Conservation (phyloP, 805 yeast species). For the Kluyveromyces starmeri region DNA sequence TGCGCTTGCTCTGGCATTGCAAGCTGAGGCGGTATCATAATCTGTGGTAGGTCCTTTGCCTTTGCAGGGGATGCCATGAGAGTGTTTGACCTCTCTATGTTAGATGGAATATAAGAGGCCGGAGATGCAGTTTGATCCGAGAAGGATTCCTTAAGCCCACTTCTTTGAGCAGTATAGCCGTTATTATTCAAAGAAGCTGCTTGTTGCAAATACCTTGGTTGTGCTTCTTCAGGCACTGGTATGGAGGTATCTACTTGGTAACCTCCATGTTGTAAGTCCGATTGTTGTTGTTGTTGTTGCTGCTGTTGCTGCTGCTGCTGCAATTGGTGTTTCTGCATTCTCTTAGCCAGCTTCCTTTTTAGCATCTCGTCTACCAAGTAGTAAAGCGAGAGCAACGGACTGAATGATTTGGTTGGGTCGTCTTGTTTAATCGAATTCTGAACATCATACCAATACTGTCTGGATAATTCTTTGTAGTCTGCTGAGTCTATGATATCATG, state of each 20-base stretch:
- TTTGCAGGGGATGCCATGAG: constrained; percentile 26
- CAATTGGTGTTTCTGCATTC: constrained; percentile 23
- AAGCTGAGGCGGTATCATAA: constrained; percentile 32
- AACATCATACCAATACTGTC: constrained; percentile 21
- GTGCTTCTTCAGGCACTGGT: background rate
- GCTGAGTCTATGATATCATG: constrained; percentile 50
- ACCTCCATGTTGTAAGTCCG: background rate
- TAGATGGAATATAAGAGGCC: constrained; percentile 1
- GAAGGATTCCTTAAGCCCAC: background rate
- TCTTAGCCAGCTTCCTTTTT: constrained; percentile 52
- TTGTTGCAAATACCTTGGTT: background rate
- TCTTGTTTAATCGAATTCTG: constrained; percentile 18
- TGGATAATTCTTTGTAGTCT: constrained; percentile 38
- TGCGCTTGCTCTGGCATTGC: constrained; percentile 42
- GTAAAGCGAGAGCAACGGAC: constrained; percentile 83
- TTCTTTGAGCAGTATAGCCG: background rate
- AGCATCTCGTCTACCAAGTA: constrained; percentile 78
- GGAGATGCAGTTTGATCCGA: constrained; percentile 1
- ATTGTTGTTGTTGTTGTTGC: background rate
- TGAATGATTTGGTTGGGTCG: constrained; percentile 81
- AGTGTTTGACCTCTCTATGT: background rate
- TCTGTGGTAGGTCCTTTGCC: constrained; percentile 5
- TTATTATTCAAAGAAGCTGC: background rate
- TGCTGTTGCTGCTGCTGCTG: constrained; percentile 4
- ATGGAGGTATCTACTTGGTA: constrained; percentile 3